Conservation (phyloP, 228 moss, liverwort and hornwort species). For the Sphagnum magellanicum region DNA sequence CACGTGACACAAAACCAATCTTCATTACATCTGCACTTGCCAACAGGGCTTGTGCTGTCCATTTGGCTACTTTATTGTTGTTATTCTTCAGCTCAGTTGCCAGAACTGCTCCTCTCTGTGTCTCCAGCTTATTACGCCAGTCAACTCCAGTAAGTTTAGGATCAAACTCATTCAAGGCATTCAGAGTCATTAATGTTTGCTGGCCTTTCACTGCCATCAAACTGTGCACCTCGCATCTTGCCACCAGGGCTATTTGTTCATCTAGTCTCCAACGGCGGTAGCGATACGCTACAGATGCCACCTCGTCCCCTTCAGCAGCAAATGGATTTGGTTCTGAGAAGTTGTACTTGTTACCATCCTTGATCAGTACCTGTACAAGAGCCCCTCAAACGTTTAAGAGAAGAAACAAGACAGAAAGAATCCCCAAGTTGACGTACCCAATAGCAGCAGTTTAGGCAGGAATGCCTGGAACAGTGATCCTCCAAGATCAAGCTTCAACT, state of each 20-base stretch:
- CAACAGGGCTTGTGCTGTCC: constrained; percentile 65
- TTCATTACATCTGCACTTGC: constrained; percentile 77
- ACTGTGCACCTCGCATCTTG: constrained; percentile 64
- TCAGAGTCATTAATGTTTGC: constrained; percentile 46
- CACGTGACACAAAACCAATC: constrained; percentile 81
- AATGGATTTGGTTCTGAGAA: constrained; percentile 64
- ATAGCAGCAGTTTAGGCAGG: too few relatives aligned
- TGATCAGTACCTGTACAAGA: constrained; percentile 1
- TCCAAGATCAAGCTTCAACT: neutral
- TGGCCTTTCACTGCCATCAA: constrained; percentile 52
- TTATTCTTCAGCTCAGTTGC: constrained; percentile 67
- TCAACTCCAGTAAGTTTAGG: constrained; percentile 63
- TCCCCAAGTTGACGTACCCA: too few relatives aligned
- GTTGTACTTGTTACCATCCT: constrained; percentile 71
- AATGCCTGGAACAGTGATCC: neutral
- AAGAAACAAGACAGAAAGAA: neutral
- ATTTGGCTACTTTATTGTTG: constrained; percentile 63
- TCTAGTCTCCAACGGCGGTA: constrained; percentile 66
- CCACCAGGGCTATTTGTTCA: constrained; percentile 51
- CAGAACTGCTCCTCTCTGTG: constrained; percentile 58
- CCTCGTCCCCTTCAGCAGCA: constrained; percentile 59
- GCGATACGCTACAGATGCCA: constrained; percentile 62
- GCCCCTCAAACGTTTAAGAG: neutral
- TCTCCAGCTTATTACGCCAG: constrained; percentile 66
- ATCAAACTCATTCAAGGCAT: constrained; percentile 63